phyloP scores from a whole-genome alignment of 352 stramenopile species.

The Phytophthora citrophthora region DNA sequence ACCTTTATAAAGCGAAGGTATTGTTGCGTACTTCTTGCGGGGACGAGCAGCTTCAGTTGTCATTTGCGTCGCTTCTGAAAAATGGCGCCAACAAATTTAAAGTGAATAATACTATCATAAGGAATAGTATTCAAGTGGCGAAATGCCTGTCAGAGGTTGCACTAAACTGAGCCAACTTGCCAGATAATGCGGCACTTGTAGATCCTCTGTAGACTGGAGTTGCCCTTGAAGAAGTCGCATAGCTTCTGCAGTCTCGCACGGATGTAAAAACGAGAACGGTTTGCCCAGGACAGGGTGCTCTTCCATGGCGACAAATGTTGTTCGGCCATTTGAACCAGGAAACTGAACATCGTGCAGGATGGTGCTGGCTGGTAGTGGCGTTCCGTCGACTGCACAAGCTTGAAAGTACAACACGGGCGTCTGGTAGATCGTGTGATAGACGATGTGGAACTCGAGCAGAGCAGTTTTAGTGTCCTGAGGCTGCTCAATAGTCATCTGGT shows the following conservation, averaged over 20 bases:
- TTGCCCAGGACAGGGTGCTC: conserved; percentile 71
- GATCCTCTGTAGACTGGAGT: neutral
- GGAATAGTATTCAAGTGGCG: conserved; percentile 47
- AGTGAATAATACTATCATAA: conserved; percentile 25
- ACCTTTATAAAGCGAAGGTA: neutral
- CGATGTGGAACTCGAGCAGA: conserved; percentile 83
- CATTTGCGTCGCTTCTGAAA: conserved; percentile 7
- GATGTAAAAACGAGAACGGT: conserved; percentile 79
- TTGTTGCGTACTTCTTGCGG: conserved; percentile 34
- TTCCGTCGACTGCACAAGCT: conserved; percentile 43
- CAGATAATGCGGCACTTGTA: conserved; percentile 46
- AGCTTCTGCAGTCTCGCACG: conserved; percentile 72
- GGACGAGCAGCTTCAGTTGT: conserved; percentile 8
- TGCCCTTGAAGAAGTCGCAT: conserved; percentile 68
- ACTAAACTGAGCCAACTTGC: conserved; percentile 81
- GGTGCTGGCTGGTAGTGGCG: conserved; percentile 24
- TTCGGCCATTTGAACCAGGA: conserved; percentile 38
- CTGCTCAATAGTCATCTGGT: neutral
- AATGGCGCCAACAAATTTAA: conserved; percentile 22
- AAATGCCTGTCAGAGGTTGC: conserved; percentile 63
- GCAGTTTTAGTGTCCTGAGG: conserved; percentile 25
- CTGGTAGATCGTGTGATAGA: conserved; percentile 81
- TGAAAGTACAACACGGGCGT: conserved; percentile 81
- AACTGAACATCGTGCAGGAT: conserved; percentile 39
- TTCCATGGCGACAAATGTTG: conserved; percentile 63